Evolutionary conservation across 257 asterid species (phyloP).

Genomic region (Capsicum chinense): DNA sequence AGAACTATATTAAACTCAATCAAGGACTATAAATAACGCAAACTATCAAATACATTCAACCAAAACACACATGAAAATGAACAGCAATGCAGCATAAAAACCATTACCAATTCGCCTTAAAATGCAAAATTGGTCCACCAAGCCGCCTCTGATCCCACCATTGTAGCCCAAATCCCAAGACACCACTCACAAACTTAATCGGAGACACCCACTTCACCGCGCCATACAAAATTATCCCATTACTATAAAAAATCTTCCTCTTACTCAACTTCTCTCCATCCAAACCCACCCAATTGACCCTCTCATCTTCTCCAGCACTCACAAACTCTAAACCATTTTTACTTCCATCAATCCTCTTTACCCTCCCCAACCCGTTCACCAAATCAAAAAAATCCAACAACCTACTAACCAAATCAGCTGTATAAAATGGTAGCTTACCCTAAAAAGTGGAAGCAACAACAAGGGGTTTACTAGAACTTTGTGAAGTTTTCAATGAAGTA

Average conservation of each 20-base stretch:
- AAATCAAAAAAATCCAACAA: constrained; percentile 49
- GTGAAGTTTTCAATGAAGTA: constrained; percentile 52
- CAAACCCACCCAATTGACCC: constrained; percentile 57
- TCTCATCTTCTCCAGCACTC: constrained; percentile 84
- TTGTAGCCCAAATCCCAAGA: no score
- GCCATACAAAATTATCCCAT: no score
- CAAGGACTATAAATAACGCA: not conserved
- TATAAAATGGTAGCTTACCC: constrained; percentile 45
- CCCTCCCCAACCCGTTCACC: constrained; percentile 44
- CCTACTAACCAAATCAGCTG: constrained; percentile 57
- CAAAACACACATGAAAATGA: no score
- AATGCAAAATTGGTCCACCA: no score
- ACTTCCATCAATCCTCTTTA: constrained; percentile 57
- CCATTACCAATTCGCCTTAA: no score
- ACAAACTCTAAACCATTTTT: constrained; percentile 74
- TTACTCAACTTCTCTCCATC: constrained; percentile 42
- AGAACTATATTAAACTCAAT: not conserved
- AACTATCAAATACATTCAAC: no score
- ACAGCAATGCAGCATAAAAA: no score
- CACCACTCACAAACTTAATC: no score
- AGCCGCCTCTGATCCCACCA: no score
- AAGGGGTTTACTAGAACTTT: constrained; percentile 52
- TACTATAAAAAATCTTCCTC: constrained; percentile 35
- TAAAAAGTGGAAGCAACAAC: constrained; percentile 65
- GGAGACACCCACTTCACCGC: no score